Evolutionary conservation across 1,284 basidiomycete genomes (phyloP), one percentile per base, ranked within the genome.

Genomic region (Cryptococcus neoformans): DNA sequence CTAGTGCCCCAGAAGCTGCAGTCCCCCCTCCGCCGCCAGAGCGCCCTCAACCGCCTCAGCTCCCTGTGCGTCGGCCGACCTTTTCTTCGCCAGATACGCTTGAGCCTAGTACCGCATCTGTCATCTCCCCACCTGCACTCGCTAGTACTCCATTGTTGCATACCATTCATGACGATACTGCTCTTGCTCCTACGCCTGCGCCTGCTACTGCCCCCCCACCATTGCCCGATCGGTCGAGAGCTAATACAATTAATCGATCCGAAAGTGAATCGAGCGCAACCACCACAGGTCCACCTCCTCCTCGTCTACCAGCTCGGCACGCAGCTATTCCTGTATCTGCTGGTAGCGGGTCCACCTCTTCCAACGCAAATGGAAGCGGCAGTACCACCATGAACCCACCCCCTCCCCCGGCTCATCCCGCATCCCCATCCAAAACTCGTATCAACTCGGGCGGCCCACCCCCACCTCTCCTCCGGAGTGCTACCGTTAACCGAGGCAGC

Each of bases 391-490:
- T 28, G 28, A 28, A 28, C 28, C 28, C 40, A 38, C 17, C 8
- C 54, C 40, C 14, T 14, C 51, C 57, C 6, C 55, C 57, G 6
- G 39, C 56, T 14, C 56, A 58, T 49, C 56, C 56, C 1, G 39
- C 56, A 3, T 58, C 56, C 4, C 59, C 59, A 7, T 37, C 56
- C 37, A 44, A 54, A 41, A 56, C 51, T 17, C 40, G 59, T 14
- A 49, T 42, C 9, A 53, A 50, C 17, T 59, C 59, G 14, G 53
- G 51, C 10, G 39, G 46, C 2, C 28, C 56, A 6, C 57, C 63
- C 8, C 67, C 67, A 1, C 65, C 65, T 14, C 64, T 63, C 3
- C 14, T 59, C 17, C 66, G 66, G 2, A 62, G 53, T 38, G 58
- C 57, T n/a, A 21, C 55, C 12, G 34, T 53, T 28, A 46, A 53